phyloP scores from a whole-genome alignment of 202 grass and related monocot genomes.

The Schoenoplectus tabernaemontani region DNA sequence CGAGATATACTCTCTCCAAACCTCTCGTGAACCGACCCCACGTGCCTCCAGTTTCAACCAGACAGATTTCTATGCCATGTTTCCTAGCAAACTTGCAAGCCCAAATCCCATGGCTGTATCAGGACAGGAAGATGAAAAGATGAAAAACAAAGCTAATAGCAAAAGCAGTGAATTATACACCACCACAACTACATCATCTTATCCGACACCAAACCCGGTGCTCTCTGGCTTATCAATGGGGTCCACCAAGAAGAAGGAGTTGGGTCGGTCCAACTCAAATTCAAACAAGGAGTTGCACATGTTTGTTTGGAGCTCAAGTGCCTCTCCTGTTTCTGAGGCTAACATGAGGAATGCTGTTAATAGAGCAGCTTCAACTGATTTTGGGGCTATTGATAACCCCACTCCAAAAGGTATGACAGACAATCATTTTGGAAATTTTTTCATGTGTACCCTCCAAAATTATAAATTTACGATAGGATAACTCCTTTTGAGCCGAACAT shows the following conservation, averaged over 20 bases:
- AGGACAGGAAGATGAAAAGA: slow-evolving; percentile 57
- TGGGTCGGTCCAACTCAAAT: slow-evolving; percentile 53
- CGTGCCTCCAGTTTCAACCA: slow-evolving; percentile 94
- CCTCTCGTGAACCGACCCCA: slow-evolving; percentile 84
- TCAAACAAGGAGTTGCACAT: slow-evolving; percentile 95
- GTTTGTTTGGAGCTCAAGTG: slow-evolving; percentile 98
- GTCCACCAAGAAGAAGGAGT: slow-evolving; percentile 44
- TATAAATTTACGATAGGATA: neutral
- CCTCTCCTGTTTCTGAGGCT: slow-evolving; percentile 86
- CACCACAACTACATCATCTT: slow-evolving; percentile 13
- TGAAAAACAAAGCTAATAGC: slow-evolving; percentile 38
- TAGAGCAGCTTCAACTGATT: slow-evolving; percentile 72
- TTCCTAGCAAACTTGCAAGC: slow-evolving; percentile 57
- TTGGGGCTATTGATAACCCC: slow-evolving; percentile 41
- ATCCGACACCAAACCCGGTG: slow-evolving; percentile 57
- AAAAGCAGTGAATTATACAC: slow-evolving; percentile 31
- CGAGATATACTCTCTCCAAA: slow-evolving; percentile 95
- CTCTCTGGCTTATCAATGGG: slow-evolving; percentile 12
- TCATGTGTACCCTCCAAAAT: neutral
- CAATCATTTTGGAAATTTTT: neutral
- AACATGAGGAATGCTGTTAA: slow-evolving; percentile 93
- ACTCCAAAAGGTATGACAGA: slow-evolving; percentile 48
- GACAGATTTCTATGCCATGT: slow-evolving; percentile 96
- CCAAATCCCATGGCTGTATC: slow-evolving; percentile 22
- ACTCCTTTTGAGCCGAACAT: neutral